Percentiles rank a stretch among this genome's conserved stretches.
Evolutionary conservation across 1,284 basidiomycete genomes (phyloP).

Genomic region (Sphagnurus paluster): DNA sequence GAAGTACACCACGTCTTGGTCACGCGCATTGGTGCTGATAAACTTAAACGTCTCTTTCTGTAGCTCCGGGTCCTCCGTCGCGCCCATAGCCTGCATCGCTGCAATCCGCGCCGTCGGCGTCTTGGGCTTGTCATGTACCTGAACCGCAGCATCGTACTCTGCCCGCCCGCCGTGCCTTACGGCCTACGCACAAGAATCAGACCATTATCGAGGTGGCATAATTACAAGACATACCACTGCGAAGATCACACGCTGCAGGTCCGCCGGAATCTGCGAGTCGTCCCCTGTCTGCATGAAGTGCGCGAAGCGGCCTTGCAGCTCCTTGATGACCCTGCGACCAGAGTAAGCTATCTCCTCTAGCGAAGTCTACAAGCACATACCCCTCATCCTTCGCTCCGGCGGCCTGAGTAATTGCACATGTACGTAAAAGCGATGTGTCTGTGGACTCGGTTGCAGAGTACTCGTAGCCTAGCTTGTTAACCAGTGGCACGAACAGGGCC

Average conservation of each 20-base stretch:
- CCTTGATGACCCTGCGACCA: constrained; percentile 72
- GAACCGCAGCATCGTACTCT: constrained; percentile 78
- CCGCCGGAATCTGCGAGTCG: constrained; percentile 78
- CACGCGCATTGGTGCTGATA: constrained; percentile 55
- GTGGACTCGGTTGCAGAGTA: constrained; percentile 69
- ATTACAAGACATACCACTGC: constrained; percentile 12
- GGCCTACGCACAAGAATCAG: constrained; percentile 37
- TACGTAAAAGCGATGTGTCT: constrained; percentile 77
- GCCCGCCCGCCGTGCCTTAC: constrained; percentile 73
- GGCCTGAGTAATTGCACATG: constrained; percentile 71
- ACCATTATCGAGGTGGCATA: not conserved
- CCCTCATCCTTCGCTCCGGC: constrained; percentile 62
- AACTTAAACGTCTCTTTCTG: constrained; percentile 60
- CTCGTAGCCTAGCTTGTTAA: constrained; percentile 80
- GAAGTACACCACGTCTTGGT: constrained; percentile 67
- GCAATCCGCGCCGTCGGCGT: constrained; percentile 72
- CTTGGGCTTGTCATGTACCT: constrained; percentile 70
- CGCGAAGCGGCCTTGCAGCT: constrained; percentile 76
- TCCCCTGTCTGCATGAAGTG: constrained; percentile 75
- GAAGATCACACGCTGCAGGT: constrained; percentile 60
- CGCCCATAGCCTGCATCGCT: constrained; percentile 49
- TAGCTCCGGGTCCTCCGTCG: constrained; percentile 44
- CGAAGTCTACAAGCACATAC: too few relatives aligned
- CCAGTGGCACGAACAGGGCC: constrained; percentile 79
- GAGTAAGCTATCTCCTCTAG: too few relatives aligned